These are phyloP conservation scores for Penstemon davidsonii DNA, from an alignment of 257 asterid species.

Conservation along the genomic window DNA sequence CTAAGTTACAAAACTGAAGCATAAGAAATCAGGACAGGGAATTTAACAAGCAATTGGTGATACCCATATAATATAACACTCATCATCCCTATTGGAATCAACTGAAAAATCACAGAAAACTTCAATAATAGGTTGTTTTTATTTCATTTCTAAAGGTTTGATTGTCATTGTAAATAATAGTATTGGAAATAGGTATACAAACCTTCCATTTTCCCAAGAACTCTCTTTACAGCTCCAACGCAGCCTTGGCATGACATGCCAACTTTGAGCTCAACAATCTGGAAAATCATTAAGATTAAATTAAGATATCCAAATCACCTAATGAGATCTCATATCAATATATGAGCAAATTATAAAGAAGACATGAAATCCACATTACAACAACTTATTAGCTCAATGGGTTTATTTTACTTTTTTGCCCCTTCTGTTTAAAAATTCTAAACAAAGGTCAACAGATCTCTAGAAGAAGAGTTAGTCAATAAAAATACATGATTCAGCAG, in stretches of 20 bases:
- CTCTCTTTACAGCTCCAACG: constrained; percentile 87
- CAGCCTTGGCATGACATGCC: constrained; percentile 95
- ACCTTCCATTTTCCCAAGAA: constrained; percentile 88
- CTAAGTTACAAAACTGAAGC: too few relatives aligned
- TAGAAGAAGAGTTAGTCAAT: too few relatives aligned
- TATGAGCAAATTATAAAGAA: neutral
- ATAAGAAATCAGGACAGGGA: too few relatives aligned
- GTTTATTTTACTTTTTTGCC: too few relatives aligned
- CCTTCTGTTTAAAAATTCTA: neutral
- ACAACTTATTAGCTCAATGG: too few relatives aligned
- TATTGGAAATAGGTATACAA: constrained; percentile 23
- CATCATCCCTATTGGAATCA: too few relatives aligned
- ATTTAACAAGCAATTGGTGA: too few relatives aligned
- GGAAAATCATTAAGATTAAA: constrained; percentile 26
- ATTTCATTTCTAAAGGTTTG: too few relatives aligned
- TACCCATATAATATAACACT: too few relatives aligned
- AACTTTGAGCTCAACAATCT: constrained; percentile 95
- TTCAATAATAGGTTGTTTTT: too few relatives aligned
- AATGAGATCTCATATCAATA: neutral
- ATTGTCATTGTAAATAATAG: neutral
- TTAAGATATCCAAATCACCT: neutral
- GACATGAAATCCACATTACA: neutral
- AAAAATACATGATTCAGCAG: too few relatives aligned
- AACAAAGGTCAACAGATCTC: neutral
- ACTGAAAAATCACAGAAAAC: too few relatives aligned